Conservation (phyloP, 2,329 filamentous ascomycete genomes). For the Xylariales sp. region DNA sequence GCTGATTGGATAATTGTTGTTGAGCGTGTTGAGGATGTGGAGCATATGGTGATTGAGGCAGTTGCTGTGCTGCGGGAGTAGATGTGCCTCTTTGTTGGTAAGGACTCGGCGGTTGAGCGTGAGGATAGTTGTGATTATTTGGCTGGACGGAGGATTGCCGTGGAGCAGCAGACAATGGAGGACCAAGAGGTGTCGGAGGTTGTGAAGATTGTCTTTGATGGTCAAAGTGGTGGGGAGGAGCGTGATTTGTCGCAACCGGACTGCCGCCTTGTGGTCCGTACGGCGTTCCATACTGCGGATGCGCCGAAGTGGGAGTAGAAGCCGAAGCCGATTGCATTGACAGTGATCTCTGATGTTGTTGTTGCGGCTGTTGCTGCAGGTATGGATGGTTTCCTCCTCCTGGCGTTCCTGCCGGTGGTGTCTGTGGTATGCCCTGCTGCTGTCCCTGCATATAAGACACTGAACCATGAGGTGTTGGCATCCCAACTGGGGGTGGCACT, state of each 20-base stretch:
- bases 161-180: slow-evolving; percentile 38
- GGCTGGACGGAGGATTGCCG: slow-evolving; percentile 35
- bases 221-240: slow-evolving; percentile 26
- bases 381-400: slow-evolving; percentile 29
- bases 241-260: slow-evolving; percentile 42
- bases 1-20: slow-evolving; percentile 15
- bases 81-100: slow-evolving; percentile 46
- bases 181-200: slow-evolving; percentile 49
- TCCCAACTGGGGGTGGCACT: slow-evolving; percentile 27
- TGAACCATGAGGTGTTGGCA: slow-evolving; percentile 25
- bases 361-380: slow-evolving; percentile 32
- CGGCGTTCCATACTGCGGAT: slow-evolving; percentile 46
- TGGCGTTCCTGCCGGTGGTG: slow-evolving; percentile 43
- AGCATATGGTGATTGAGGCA: slow-evolving; percentile 26
- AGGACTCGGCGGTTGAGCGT: slow-evolving; percentile 50
- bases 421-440: slow-evolving; percentile 42
- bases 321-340: slow-evolving; percentile 56
- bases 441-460: slow-evolving; percentile 37
- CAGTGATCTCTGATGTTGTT: slow-evolving; percentile 44
- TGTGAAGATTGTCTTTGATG: slow-evolving; percentile 43
- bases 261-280: slow-evolving; percentile 44
- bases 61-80: slow-evolving; percentile 18
- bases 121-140: slow-evolving; percentile 35
- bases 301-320: slow-evolving; percentile 59
- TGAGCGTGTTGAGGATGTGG: slow-evolving; percentile 28